Evolutionary conservation across 2,329 filamentous ascomycete species (phyloP).

Genomic region (Fusarium irregulare): DNA sequence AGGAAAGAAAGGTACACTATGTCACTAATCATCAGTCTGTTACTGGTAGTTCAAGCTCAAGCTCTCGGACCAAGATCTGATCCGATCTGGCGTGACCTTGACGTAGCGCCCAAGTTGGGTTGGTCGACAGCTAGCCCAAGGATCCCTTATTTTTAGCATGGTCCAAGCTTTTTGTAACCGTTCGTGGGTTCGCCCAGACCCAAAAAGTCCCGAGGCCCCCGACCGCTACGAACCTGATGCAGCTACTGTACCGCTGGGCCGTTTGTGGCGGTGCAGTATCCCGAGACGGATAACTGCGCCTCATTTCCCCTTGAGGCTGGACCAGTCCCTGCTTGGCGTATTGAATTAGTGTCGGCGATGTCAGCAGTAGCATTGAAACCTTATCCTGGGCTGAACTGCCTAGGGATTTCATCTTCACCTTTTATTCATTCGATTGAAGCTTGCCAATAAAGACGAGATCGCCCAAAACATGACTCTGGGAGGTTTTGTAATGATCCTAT

Average conservation of each 20-base stretch:
- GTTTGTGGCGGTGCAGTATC: conserved; percentile 41
- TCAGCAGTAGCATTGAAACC: conserved; percentile 28
- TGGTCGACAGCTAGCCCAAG: conserved; percentile 1
- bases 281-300: conserved; percentile 37
- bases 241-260: background rate
- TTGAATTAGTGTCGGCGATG: conserved; percentile 25
- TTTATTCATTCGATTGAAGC: background rate
- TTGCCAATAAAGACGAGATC: background rate
- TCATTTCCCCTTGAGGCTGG: conserved; percentile 24
- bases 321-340: conserved; percentile 26
- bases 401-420: conserved; percentile 12
- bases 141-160: conserved; percentile 38
- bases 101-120: conserved; percentile 14
- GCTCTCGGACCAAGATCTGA: conserved; percentile 20
- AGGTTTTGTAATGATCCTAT: conserved; percentile 34
- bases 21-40: conserved; percentile 13
- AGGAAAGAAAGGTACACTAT: background rate
- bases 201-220: conserved; percentile 7
- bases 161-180: conserved; percentile 28
- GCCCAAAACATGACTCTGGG: background rate
- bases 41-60: conserved; percentile 33
- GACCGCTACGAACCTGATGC: background rate
- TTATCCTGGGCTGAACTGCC: conserved; percentile 25
- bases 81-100: conserved; percentile 26
- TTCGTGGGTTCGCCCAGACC: conserved; percentile 12